Conservation (phyloP, 2,329 filamentous ascomycete genomes). For the Pyricularia sp. region DNA sequence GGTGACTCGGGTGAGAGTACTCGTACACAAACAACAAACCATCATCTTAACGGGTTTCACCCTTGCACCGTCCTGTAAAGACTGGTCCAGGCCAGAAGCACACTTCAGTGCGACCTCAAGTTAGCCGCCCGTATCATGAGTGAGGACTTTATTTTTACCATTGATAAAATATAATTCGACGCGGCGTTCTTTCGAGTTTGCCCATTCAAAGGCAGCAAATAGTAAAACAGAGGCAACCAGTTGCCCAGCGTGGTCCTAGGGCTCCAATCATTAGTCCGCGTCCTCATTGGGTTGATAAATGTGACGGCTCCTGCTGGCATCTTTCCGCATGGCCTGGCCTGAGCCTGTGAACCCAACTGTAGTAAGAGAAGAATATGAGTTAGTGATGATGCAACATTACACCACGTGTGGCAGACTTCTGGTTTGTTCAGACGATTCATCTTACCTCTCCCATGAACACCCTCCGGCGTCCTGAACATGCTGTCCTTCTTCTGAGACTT, state of each 20-base stretch:
- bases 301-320: slow-evolving; percentile 71
- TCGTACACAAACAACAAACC: not conserved
- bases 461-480: slow-evolving; percentile 92
- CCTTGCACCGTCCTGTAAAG: not conserved
- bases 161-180: too few relatives aligned
- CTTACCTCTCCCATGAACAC: slow-evolving; percentile 76
- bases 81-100: not conserved
- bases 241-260: not conserved
- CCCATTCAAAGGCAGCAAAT: not conserved
- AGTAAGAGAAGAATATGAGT: slow-evolving; percentile 1
- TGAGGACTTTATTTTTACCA: not conserved
- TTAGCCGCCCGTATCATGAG: slow-evolving; percentile 1
- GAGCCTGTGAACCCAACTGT: slow-evolving; percentile 93
- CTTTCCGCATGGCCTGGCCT: slow-evolving; percentile 92
- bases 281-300: slow-evolving; percentile 74
- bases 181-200: not conserved
- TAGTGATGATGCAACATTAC: not conserved
- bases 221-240: not conserved
- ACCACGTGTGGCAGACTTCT: not conserved
- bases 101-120: slow-evolving; percentile 3
- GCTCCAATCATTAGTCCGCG: slow-evolving; percentile 46
- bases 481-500: slow-evolving; percentile 75
- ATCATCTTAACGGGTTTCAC: not conserved
- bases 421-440: not conserved
- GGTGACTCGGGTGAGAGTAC: not conserved